Percentiles rank a stretch among this genome's conserved stretches.
Conservation (phyloP, 768 basidiomycete genomes). For the Chalciporus pseudorubinellus region DNA sequence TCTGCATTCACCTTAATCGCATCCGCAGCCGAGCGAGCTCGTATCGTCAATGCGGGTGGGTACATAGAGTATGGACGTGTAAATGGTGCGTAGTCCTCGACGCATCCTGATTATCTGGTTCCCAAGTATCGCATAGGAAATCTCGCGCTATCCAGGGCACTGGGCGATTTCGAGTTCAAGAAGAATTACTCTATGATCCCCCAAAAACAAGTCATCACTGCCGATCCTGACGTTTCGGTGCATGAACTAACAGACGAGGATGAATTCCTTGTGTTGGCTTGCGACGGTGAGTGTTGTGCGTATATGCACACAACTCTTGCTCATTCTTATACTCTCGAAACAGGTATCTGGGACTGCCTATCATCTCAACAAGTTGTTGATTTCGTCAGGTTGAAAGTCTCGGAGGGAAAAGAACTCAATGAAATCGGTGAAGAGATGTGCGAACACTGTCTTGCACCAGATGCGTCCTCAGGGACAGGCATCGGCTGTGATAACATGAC, state of each 20-base stretch:
- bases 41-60: conserved; percentile 89
- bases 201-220: conserved; percentile 92
- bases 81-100: conserved; percentile 61
- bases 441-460: conserved; percentile 91
- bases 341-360: conserved; percentile 98
- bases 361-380: conserved; percentile 91
- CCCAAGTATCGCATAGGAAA: conserved; percentile 59
- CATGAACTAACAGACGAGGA: conserved; percentile 87
- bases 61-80: conserved; percentile 97
- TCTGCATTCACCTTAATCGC: conserved; percentile 4
- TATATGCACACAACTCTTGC: not conserved
- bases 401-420: conserved; percentile 71
- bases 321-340: conserved; percentile 2
- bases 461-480: conserved; percentile 84
- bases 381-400: conserved; percentile 77
- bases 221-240: conserved; percentile 85
- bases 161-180: conserved; percentile 99
- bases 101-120: not conserved
- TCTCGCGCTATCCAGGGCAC: conserved; percentile 88
- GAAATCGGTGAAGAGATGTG: conserved; percentile 90
- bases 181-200: conserved; percentile 79
- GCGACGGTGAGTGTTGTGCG: conserved; percentile 71
- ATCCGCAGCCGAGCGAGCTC: conserved; percentile 68
- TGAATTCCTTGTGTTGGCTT: conserved; percentile 95
- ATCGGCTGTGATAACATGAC: conserved; percentile 99